phyloP scores from a whole-genome alignment of 805 yeast genomes.

The Komagataella ulmi region DNA sequence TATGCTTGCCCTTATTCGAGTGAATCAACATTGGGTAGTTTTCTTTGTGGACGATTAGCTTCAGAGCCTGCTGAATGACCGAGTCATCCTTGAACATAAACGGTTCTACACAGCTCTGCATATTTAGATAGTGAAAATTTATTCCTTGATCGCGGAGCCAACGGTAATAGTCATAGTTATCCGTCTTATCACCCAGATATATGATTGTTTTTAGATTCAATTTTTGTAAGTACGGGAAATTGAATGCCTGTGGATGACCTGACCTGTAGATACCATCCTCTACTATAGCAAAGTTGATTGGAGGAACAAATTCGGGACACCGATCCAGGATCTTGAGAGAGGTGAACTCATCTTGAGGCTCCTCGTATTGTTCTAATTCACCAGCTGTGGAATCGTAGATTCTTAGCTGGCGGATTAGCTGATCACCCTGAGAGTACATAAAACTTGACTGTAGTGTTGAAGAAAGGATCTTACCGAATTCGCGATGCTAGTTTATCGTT shows the following conservation, averaged over 20 bases:
- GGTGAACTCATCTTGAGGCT: constrained; percentile 12
- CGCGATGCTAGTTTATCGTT: neutral
- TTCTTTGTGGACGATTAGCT: constrained; percentile 41
- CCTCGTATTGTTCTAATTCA: constrained; percentile 1
- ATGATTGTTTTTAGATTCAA: constrained; percentile 68
- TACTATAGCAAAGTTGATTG: constrained; percentile 80
- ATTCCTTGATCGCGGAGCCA: constrained; percentile 51
- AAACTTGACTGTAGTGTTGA: neutral
- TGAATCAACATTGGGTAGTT: constrained; percentile 85
- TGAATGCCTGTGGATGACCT: constrained; percentile 87
- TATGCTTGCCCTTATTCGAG: constrained; percentile 94
- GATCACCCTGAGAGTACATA: constrained; percentile 21
- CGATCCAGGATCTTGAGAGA: constrained; percentile 17
- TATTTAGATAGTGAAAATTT: constrained; percentile 41
- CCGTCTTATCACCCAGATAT: constrained; percentile 69
- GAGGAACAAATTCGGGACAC: constrained; percentile 54
- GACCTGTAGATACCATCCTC: constrained; percentile 81
- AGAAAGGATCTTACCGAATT: neutral
- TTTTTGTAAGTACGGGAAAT: constrained; percentile 65
- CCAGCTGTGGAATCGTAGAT: constrained; percentile 12
- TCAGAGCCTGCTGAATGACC: constrained; percentile 42
- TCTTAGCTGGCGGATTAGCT: constrained; percentile 18
- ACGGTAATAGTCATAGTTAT: constrained; percentile 44
- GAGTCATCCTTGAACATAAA: constrained; percentile 48
- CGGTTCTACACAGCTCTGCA: constrained; percentile 61